Conservation (phyloP, 1,139 yeast genomes). For the Suhomyces choctaworum region DNA sequence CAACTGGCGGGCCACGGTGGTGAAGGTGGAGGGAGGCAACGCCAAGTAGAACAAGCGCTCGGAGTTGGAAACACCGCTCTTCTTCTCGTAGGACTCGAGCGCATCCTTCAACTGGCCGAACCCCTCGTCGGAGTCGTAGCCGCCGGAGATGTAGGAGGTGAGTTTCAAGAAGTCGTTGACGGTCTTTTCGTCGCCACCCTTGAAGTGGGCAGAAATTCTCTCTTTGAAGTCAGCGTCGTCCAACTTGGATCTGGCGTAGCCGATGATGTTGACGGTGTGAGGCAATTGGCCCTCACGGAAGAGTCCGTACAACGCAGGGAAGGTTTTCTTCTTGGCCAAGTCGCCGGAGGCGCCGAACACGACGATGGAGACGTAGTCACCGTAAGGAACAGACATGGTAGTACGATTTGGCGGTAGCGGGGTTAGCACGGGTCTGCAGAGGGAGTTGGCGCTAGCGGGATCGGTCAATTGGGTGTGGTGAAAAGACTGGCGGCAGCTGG, state of each 20-base stretch:
- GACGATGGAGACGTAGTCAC: conserved; percentile 68
- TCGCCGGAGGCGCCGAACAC: conserved; percentile 98
- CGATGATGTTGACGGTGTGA: conserved; percentile 68
- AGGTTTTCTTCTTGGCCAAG: conserved; percentile 93
- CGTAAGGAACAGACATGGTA: conserved; percentile 36
- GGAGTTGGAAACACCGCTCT: conserved; percentile 45
- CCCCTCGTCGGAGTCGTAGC: conserved; percentile 78
- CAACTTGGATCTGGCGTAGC: conserved; percentile 87
- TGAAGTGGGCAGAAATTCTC: conserved; percentile 64
- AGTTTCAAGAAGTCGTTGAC: conserved; percentile 64
- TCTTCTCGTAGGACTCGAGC: conserved; percentile 60
- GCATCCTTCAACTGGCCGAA: conserved; percentile 55
- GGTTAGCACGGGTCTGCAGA: too few species aligned
- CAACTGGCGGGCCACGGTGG: conserved; percentile 71
- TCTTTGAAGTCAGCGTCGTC: conserved; percentile 63
- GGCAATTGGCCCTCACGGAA: conserved; percentile 80
- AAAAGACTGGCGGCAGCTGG: not conserved
- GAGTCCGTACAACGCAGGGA: conserved; percentile 75
- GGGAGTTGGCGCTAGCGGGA: not conserved
- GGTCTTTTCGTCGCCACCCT: conserved; percentile 49
- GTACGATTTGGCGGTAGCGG: too few species aligned
- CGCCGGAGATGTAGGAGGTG: conserved; percentile 71
- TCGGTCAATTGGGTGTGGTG: not conserved
- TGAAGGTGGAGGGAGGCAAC: conserved; percentile 90
- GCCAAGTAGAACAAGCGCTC: conserved; percentile 90